Percentiles rank a stretch among this genome's conserved stretches.
Conservation (phyloP, 805 yeast species). For the Ogataea polymorpha region DNA sequence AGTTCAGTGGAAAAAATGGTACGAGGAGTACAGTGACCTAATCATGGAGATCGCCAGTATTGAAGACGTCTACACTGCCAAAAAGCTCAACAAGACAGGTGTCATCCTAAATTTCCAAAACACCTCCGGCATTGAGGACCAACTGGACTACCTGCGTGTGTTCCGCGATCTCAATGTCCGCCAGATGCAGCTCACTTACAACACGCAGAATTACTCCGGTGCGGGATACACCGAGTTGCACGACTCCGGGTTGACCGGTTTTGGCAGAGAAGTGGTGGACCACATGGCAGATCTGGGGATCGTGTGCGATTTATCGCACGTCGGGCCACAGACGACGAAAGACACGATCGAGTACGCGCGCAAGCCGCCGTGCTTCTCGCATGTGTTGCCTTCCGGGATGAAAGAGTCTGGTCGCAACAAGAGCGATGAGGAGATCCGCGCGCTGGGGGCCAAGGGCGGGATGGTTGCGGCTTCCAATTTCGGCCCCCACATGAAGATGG, state of each 20-base stretch:
- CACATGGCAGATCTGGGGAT: conserved; percentile 51
- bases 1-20: conserved; percentile 24
- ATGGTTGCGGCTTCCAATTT: conserved; percentile 22
- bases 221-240: conserved; percentile 22
- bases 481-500: conserved; percentile 22
- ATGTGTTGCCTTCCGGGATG: conserved; percentile 19
- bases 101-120: conserved; percentile 21
- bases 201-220: conserved; percentile 22
- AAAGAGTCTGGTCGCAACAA: conserved; percentile 20
- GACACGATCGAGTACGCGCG: conserved; percentile 33
- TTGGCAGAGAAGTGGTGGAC: conserved; percentile 37
- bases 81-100: conserved; percentile 19
- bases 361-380: conserved; percentile 31
- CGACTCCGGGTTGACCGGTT: conserved; percentile 38
- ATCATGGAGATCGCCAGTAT: conserved; percentile 18
- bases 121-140: conserved; percentile 21
- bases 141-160: conserved; percentile 18
- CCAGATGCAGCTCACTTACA: conserved; percentile 21
- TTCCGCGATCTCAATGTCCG: conserved; percentile 19
- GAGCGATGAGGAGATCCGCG: conserved; percentile 20
- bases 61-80: conserved; percentile 20
- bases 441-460: conserved; percentile 21
- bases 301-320: conserved; percentile 49
- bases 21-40: conserved; percentile 18
- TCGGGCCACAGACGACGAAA: conserved; percentile 43